Percentiles rank a stretch among this genome's conserved stretches.
Evolutionary conservation across 1,139 yeast genomes (phyloP).

Genomic region (Lodderomyces theae): DNA sequence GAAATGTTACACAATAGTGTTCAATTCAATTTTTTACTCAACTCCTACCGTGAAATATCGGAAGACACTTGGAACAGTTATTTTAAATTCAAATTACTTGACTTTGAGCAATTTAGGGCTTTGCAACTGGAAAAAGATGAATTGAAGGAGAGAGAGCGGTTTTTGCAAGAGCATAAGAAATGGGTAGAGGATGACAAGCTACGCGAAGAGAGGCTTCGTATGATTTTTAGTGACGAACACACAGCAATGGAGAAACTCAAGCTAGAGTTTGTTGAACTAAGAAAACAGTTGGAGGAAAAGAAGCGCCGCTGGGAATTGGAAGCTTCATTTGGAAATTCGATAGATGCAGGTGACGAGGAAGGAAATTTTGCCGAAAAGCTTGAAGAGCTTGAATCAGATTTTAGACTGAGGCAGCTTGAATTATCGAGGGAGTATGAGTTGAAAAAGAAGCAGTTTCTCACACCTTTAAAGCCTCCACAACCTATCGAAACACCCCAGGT

Average conservation of each 20-base stretch:
- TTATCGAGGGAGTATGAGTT: conserved; percentile 11
- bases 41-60: conserved; percentile 41
- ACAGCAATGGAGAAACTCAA: conserved; percentile 17
- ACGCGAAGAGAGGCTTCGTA: conserved; percentile 19
- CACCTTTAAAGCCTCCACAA: conserved; percentile 21
- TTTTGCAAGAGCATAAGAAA: conserved; percentile 14
- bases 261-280: conserved; percentile 13
- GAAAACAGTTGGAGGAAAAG: conserved; percentile 14
- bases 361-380: conserved; percentile 4
- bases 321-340: conserved; percentile 19
- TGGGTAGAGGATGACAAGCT: conserved; percentile 20
- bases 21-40: conserved; percentile 41
- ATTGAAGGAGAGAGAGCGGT: conserved; percentile 11
- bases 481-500: conserved; percentile 20
- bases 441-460: conserved; percentile 9
- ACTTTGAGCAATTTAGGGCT: conserved; percentile 38
- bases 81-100: conserved; percentile 38
- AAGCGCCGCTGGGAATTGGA: conserved; percentile 15
- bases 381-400: conserved; percentile 8
- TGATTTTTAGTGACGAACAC: conserved; percentile 13
- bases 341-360: conserved; percentile 13
- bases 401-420: conserved; percentile 9
- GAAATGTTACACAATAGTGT: conserved; percentile 46
- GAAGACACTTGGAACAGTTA: conserved; percentile 41
- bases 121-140: conserved; percentile 19